Percentiles rank a stretch among this genome's conserved stretches.
Conservation (phyloP, 2,329 filamentous ascomycete genomes). For the Pyricularia pennisetigena region DNA sequence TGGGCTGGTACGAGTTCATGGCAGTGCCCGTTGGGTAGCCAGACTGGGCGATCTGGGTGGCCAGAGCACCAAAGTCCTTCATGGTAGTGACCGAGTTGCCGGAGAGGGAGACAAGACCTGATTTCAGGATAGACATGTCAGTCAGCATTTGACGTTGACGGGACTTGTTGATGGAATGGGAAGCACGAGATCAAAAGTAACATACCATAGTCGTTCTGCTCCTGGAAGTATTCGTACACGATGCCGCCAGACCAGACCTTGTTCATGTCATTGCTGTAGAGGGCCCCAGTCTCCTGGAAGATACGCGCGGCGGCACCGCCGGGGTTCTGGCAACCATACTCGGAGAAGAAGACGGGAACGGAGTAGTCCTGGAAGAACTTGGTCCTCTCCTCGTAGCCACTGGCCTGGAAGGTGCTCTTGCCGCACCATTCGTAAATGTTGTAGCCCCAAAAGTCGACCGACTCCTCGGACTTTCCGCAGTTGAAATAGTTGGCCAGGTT, state of each 20-base stretch:
- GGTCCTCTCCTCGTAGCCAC: conserved; percentile 65
- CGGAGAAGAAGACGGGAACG: conserved; percentile 87
- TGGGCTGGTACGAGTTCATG: conserved; percentile 55
- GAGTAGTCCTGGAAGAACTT: conserved; percentile 74
- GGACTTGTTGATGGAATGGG: background rate
- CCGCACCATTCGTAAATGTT: conserved; percentile 88
- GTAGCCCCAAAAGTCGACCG: conserved; percentile 79
- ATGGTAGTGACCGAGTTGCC: conserved; percentile 52
- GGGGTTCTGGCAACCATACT: conserved; percentile 80
- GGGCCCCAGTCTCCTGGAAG: conserved; percentile 70
- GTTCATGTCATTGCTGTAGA: conserved; percentile 71
- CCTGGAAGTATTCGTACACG: conserved; percentile 93
- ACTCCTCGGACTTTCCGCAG: conserved; percentile 48
- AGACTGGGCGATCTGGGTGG: conserved; percentile 51
- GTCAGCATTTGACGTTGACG: background rate
- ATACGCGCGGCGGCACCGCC: conserved; percentile 50
- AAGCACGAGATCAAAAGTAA: conserved; percentile 4
- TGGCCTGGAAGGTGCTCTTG: conserved; percentile 42
- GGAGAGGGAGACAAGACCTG: conserved; percentile 53
- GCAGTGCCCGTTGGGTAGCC: conserved; percentile 56
- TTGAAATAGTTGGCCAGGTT: conserved; percentile 68
- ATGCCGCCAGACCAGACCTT: conserved; percentile 83
- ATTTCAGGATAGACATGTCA: conserved; percentile 13
- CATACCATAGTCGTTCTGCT: conserved; percentile 71
- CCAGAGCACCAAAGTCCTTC: conserved; percentile 62